Evolutionary conservation across 495 filamentous ascomycete genomes (phyloP).

Genomic region (Lasiosphaeria hispida): DNA sequence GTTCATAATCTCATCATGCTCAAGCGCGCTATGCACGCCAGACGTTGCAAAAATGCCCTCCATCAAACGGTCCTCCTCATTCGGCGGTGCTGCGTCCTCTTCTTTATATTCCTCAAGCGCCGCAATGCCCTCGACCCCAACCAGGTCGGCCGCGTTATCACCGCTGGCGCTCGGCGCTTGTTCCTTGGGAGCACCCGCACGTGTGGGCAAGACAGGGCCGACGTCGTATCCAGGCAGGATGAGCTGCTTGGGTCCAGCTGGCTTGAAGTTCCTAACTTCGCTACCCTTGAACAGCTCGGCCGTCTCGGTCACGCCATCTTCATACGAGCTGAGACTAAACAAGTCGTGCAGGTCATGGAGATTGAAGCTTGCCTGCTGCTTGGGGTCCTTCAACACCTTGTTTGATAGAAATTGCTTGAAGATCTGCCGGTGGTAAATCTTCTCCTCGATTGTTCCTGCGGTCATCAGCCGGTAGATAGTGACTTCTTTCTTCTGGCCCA

Average conservation of each 20-base stretch:
- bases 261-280: conserved; percentile 61
- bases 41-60: conserved; percentile 81
- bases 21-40: conserved; percentile 77
- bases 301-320: conserved; percentile 75
- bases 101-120: conserved; percentile 29
- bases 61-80: conserved; percentile 68
- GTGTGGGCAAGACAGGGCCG: background rate
- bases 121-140: conserved; percentile 39
- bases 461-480: conserved; percentile 94
- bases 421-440: conserved; percentile 97
- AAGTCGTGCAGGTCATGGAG: conserved; percentile 84
- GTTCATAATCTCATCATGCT: conserved; percentile 84
- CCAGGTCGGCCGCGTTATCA: conserved; percentile 28
- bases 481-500: conserved; percentile 91
- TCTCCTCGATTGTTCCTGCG: conserved; percentile 97
- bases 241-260: conserved; percentile 38
- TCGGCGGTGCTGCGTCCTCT: conserved; percentile 18
- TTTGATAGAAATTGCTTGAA: conserved; percentile 95
- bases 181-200: background rate
- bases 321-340: conserved; percentile 72
- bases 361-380: conserved; percentile 82
- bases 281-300: conserved; percentile 78
- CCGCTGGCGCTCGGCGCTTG: conserved; percentile 37
- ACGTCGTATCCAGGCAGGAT: conserved; percentile 20
- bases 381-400: conserved; percentile 90